These are phyloP conservation scores for Gloeophyllum trabeum DNA, from an alignment of 768 basidiomycete species.

Conservation along the genomic window DNA sequence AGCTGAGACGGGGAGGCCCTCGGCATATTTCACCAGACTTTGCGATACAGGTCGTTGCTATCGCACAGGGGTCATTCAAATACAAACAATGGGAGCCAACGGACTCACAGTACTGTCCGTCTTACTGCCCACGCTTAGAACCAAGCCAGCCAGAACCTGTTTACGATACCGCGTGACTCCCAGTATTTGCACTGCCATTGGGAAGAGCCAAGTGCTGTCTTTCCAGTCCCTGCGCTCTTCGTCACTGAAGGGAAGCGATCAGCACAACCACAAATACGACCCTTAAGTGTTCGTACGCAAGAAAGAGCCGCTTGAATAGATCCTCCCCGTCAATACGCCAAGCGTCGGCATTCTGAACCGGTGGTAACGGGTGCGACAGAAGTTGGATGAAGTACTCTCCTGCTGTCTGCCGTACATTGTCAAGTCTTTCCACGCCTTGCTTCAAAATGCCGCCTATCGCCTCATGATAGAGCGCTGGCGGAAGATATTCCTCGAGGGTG, in stretches of 20 bases:
- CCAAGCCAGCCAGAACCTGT: conserved; percentile 54
- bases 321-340: conserved; percentile 43
- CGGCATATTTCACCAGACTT: conserved; percentile 49
- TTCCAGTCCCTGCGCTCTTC: conserved; percentile 42
- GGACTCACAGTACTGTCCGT: conserved; percentile 73
- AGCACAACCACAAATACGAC: conserved; percentile 1
- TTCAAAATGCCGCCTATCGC: conserved; percentile 65
- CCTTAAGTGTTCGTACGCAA: conserved; percentile 27
- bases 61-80: conserved; percentile 11
- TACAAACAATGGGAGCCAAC: conserved; percentile 6
- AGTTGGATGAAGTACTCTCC: conserved; percentile 50
- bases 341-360: conserved; percentile 21
- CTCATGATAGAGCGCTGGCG: conserved; percentile 41
- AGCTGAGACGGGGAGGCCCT: conserved; percentile 32
- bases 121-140: conserved; percentile 74
- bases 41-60: conserved; percentile 62
- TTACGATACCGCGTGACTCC: conserved; percentile 51
- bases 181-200: conserved; percentile 56
- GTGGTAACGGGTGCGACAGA: conserved; percentile 33
- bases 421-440: conserved; percentile 84
- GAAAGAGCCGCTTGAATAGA: conserved; percentile 42
- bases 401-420: conserved; percentile 79
- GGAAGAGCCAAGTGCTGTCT: conserved; percentile 66
- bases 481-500: conserved; percentile 47
- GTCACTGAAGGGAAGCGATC: conserved; percentile 17